These are phyloP conservation scores for Magnaporthiopsis rhizophila DNA, from an alignment of 2,329 filamentous ascomycete species.

Conservation along the genomic window DNA sequence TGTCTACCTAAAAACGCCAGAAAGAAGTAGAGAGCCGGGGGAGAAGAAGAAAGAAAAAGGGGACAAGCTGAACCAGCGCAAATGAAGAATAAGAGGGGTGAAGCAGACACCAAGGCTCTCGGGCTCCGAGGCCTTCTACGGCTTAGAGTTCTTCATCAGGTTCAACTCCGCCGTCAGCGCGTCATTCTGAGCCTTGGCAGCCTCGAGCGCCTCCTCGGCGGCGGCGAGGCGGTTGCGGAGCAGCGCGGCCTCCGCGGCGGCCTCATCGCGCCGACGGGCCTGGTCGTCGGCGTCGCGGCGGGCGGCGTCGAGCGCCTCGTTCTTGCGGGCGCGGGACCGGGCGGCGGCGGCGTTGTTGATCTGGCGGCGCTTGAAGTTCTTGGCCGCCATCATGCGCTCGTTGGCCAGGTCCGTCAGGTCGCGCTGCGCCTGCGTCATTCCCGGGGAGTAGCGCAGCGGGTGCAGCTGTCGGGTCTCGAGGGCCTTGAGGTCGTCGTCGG, in stretches of 20 bases:
- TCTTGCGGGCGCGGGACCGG: slow-evolving; percentile 4
- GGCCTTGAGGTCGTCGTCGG: slow-evolving; percentile 1
- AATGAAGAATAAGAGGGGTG: not conserved
- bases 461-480: slow-evolving; percentile 1
- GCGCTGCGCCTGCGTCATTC: not conserved
- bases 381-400: not conserved
- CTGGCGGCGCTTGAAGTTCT: slow-evolving; percentile 3
- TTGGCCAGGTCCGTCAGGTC: slow-evolving; percentile 1
- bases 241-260: not conserved
- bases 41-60: not conserved
- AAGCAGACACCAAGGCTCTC: not conserved
- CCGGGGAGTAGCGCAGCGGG: not conserved
- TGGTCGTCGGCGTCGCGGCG: not conserved
- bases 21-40: not conserved
- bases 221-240: not conserved
- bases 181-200: not conserved
- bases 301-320: slow-evolving; percentile 3
- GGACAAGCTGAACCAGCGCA: not conserved
- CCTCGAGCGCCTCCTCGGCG: not conserved
- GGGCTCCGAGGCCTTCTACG: not conserved
- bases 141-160: not conserved
- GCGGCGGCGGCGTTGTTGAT: slow-evolving; percentile 7
- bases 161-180: not conserved
- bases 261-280: not conserved
- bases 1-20: not conserved